phyloP scores from a whole-genome alignment of 108 stramenopile species.

The Bacterosira constricta region DNA sequence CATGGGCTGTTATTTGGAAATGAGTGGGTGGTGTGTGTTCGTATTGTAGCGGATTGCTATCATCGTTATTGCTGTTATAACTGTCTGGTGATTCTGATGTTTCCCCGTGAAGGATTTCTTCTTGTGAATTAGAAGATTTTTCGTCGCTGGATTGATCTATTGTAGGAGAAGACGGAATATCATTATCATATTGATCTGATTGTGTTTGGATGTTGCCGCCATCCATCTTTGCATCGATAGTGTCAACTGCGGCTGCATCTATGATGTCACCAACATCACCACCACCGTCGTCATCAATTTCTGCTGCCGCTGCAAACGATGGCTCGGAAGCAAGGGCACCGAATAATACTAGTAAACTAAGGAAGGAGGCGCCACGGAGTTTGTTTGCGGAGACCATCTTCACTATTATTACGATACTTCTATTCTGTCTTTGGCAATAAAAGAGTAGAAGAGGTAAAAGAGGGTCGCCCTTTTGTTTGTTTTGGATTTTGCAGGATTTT shows the following conservation, averaged over 20 bases:
- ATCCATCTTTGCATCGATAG: not conserved
- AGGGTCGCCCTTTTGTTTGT: no score
- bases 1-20: conserved; percentile 37
- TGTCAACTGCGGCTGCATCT: not conserved
- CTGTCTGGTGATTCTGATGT: no score
- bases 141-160: not conserved
- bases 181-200: not conserved
- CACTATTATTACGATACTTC: no score
- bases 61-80: not conserved
- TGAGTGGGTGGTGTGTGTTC: conserved; percentile 33
- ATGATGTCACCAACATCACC: not conserved
- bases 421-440: no score
- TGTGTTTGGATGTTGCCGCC: not conserved
- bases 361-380: not conserved
- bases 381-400: no score
- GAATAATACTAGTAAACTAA: not conserved
- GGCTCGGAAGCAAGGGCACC: not conserved
- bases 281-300: not conserved
- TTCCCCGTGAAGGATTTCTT: not conserved
- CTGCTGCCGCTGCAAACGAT: not conserved
- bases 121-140: not conserved
- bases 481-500: no score
- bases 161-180: not conserved
- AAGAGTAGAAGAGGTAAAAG: no score
- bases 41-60: not conserved